Evolutionary conservation across 305 asterid species (phyloP).

Genomic region (Solanum hybrid): DNA sequence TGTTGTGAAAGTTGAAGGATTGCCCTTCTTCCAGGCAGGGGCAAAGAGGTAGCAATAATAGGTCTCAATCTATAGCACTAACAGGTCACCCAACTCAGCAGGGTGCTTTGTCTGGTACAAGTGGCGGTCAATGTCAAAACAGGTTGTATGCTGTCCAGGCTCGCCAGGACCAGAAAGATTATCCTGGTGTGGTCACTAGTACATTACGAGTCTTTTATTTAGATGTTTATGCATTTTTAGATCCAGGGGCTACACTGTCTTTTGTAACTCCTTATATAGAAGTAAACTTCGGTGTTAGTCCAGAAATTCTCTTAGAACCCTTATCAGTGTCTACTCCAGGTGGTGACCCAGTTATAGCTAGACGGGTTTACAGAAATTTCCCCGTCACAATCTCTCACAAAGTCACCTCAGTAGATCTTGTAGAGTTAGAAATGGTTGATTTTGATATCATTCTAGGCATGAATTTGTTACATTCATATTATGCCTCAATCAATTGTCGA

Average conservation of each 20-base stretch:
- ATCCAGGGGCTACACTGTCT: not conserved
- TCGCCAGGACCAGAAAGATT: not conserved
- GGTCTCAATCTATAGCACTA: not conserved
- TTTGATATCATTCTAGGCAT: not conserved
- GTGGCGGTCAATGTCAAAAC: not conserved
- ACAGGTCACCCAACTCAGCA: not conserved
- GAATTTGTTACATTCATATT: not conserved
- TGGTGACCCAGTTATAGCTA: not conserved
- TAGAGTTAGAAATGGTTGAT: not conserved
- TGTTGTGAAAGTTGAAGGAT: not conserved
- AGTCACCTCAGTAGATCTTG: not conserved
- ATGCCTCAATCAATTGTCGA: not conserved
- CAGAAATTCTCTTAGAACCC: not conserved
- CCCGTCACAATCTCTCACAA: not conserved
- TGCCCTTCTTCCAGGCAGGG: not conserved
- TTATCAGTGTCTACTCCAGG: not conserved
- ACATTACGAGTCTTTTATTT: too few species aligned
- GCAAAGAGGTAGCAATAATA: not conserved
- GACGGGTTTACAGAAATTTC: not conserved
- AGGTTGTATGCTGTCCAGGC: not conserved
- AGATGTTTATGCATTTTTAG: not conserved
- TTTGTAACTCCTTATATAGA: not conserved
- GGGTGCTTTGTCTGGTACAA: not conserved
- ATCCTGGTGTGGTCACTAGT: too few species aligned
- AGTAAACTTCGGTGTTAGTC: not conserved